Conservation (phyloP, 2,329 filamentous ascomycete species). For the Fusarium lateritium region DNA sequence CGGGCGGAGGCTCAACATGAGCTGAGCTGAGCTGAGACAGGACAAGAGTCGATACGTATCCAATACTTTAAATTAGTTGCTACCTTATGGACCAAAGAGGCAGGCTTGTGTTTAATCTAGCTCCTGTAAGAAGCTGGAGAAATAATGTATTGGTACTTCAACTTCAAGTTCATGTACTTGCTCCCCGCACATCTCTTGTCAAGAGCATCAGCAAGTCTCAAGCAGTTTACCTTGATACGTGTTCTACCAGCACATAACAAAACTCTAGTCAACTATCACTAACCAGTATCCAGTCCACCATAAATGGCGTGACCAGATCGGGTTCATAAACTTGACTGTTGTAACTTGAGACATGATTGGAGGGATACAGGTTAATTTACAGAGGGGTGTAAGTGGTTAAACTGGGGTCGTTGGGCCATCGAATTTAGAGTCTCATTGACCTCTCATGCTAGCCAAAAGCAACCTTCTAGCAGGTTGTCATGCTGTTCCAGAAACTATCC, state of each 20-base stretch:
- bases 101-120: background rate
- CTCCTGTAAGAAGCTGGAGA: background rate
- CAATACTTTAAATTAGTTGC: background rate
- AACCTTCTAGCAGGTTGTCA: background rate
- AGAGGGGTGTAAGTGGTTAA: constrained; percentile 20
- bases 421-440: constrained; percentile 1
- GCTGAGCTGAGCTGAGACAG: constrained; percentile 1
- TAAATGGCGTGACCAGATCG: constrained; percentile 8
- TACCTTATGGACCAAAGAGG: background rate
- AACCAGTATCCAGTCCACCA: background rate
- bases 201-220: background rate
- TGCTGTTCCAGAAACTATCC: background rate
- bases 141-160: background rate
- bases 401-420: constrained; percentile 4
- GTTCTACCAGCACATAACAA: background rate
- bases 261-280: background rate
- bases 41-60: background rate
- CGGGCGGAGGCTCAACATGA: constrained; percentile 2
- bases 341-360: constrained; percentile 14
- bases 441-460: background rate
- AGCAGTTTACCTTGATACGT: background rate
- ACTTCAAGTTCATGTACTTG: background rate
- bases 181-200: background rate
- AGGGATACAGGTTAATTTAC: background rate
- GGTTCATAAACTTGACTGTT: constrained; percentile 7